These are phyloP conservation scores for Xenoacremonium recifei DNA, from an alignment of 2,329 filamentous ascomycete species.

Conservation along the genomic window DNA sequence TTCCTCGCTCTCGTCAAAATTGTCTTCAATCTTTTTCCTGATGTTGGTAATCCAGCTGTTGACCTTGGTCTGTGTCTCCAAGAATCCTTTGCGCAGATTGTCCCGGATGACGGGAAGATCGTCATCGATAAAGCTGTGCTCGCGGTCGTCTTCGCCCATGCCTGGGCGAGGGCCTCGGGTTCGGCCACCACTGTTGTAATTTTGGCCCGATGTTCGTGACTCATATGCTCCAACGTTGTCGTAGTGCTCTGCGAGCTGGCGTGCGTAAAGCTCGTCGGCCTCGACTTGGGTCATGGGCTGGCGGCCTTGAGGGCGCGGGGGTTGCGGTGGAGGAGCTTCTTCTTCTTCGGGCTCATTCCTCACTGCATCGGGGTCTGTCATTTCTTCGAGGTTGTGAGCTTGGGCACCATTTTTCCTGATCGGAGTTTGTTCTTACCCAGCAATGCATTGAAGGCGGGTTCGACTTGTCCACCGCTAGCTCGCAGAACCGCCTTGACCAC, in stretches of 20 bases:
- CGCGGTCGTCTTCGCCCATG: constrained; percentile 58
- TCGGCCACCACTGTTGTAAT: constrained; percentile 22
- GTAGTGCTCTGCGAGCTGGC: constrained; percentile 91
- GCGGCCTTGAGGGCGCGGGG: constrained; percentile 68
- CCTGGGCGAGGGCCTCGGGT: constrained; percentile 39
- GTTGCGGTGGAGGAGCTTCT: constrained; percentile 67
- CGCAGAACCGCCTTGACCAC: constrained; percentile 86
- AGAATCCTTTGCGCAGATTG: constrained; percentile 90
- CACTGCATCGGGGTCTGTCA: constrained; percentile 74
- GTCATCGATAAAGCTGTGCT: constrained; percentile 93
- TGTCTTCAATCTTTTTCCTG: constrained; percentile 91
- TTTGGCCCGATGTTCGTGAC: constrained; percentile 50
- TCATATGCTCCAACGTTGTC: constrained; percentile 62
- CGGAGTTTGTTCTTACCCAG: constrained; percentile 56
- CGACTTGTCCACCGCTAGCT: constrained; percentile 83
- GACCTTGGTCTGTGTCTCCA: constrained; percentile 89
- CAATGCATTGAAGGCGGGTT: constrained; percentile 93
- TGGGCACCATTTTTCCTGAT: background rate
- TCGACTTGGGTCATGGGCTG: constrained; percentile 77
- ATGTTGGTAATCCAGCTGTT: constrained; percentile 90
- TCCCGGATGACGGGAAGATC: constrained; percentile 91
- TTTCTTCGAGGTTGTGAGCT: constrained; percentile 47
- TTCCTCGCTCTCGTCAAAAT: constrained; percentile 69
- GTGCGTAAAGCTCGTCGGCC: constrained; percentile 86
- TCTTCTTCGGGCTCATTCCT: constrained; percentile 50